Percentiles rank a stretch among this genome's conserved stretches.
Conservation (phyloP, 75 land plant genomes). For the Sequoiadendron giganteum region DNA sequence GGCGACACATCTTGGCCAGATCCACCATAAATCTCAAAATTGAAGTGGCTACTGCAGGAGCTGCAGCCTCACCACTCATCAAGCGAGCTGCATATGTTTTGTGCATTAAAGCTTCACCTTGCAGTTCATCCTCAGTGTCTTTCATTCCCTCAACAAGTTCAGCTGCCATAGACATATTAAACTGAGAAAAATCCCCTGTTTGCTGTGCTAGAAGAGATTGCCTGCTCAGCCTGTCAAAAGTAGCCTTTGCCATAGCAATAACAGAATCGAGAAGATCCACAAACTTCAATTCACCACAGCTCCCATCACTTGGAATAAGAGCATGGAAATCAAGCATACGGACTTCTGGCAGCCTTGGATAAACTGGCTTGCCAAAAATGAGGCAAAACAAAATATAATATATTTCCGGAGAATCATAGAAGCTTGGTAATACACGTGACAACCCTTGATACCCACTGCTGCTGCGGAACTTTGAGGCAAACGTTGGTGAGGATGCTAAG, state of each 20-base stretch:
- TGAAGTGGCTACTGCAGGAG: constrained; percentile 91
- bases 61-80: constrained; percentile 98
- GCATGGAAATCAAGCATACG: constrained; percentile 97
- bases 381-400: constrained; percentile 88
- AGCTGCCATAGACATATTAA: constrained; percentile 54
- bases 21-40: constrained; percentile 96
- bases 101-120: constrained; percentile 96
- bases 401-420: constrained; percentile 94
- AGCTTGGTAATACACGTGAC: constrained; percentile 80
- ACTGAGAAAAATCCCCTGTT: constrained; percentile 75
- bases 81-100: constrained; percentile 98
- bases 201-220: constrained; percentile 75
- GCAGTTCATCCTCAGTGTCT: constrained; percentile 74
- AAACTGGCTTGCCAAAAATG: constrained; percentile 89
- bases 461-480: constrained; percentile 75
- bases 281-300: constrained; percentile 74
- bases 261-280: constrained; percentile 85
- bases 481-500: constrained; percentile 85
- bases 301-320: constrained; percentile 84
- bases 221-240: constrained; percentile 81
- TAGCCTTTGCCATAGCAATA: constrained; percentile 88
- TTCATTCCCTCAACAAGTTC: constrained; percentile 63
- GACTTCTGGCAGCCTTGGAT: constrained; percentile 97
- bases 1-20: constrained; percentile 94
- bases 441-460: constrained; percentile 87